Percentiles rank a stretch among this genome's conserved stretches.
Evolutionary conservation across 2,329 filamentous ascomycete genomes (phyloP).

Genomic region (Ophiocordyceps camponoti-floridani): DNA sequence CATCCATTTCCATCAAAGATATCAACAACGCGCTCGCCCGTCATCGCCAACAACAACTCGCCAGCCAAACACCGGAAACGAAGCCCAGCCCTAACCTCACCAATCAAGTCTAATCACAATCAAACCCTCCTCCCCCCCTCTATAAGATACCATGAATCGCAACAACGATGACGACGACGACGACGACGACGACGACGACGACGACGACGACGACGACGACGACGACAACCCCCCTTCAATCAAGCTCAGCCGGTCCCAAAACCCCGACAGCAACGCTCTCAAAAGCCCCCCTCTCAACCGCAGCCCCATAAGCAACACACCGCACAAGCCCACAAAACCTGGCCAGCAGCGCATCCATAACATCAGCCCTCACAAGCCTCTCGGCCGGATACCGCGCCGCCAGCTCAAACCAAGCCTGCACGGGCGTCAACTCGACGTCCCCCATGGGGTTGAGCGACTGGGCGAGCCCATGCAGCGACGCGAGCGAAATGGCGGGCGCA

Average conservation of each 20-base stretch:
- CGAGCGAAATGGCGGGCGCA: conserved; percentile 21
- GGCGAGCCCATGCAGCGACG: conserved; percentile 25
- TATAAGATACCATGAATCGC: no score
- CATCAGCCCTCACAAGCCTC: conserved; percentile 15
- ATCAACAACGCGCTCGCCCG: background rate
- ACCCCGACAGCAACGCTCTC: conserved; percentile 25
- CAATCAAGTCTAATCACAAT: no score
- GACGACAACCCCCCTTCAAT: no score
- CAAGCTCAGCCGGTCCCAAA: conserved; percentile 9
- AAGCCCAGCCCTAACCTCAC: no score
- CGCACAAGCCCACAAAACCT: conserved; percentile 24
- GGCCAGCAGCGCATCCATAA: conserved; percentile 18
- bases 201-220: no score
- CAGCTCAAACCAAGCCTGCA: conserved; percentile 38
- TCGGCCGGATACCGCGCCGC: conserved; percentile 20
- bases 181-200: no score
- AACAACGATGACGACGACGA: no score
- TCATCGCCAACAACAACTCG: background rate
- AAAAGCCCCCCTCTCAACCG: conserved; percentile 26
- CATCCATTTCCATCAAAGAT: background rate
- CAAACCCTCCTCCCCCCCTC: no score
- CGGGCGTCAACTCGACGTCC: conserved; percentile 25
- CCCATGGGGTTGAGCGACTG: conserved; percentile 21
- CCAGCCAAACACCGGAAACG: no score
- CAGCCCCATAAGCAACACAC: conserved; percentile 29